phyloP scores from a whole-genome alignment of 331 rosid genomes.

The Malus hybrid region DNA sequence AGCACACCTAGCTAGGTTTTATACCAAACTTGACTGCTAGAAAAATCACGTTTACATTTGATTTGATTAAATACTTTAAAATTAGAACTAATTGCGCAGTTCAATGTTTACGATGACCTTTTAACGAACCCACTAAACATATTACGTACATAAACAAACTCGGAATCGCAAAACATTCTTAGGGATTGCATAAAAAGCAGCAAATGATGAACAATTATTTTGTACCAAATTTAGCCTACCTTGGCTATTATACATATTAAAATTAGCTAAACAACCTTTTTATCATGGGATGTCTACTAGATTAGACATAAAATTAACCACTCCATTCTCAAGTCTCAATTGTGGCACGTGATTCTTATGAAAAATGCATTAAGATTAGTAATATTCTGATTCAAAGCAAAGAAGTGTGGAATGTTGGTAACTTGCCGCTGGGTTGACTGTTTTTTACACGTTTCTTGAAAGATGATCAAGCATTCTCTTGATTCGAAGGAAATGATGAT shows the following conservation, averaged over 20 bases:
- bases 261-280: not conserved
- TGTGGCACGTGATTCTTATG: constrained; percentile 21
- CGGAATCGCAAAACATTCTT: not conserved
- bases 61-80: no score
- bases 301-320: not conserved
- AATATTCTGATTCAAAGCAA: not conserved
- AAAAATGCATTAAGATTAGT: not conserved
- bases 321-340: not conserved
- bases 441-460: not conserved
- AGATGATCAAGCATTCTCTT: not conserved
- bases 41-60: not conserved
- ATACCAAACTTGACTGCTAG: not conserved
- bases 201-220: not conserved
- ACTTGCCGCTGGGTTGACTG: not conserved
- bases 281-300: not conserved
- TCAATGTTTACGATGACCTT: not conserved
- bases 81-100: not conserved
- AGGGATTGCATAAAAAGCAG: constrained; percentile 6
- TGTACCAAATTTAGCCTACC: constrained; percentile 7
- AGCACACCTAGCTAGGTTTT: not conserved
- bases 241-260: no score
- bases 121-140: not conserved
- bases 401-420: not conserved
- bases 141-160: no score
- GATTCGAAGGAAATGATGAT: no score